A percentile compares a stretch with the other conserved stretches of the same genome.
Conservation (phyloP, 2,329 filamentous ascomycete genomes). For the Calonectria crousiana region DNA sequence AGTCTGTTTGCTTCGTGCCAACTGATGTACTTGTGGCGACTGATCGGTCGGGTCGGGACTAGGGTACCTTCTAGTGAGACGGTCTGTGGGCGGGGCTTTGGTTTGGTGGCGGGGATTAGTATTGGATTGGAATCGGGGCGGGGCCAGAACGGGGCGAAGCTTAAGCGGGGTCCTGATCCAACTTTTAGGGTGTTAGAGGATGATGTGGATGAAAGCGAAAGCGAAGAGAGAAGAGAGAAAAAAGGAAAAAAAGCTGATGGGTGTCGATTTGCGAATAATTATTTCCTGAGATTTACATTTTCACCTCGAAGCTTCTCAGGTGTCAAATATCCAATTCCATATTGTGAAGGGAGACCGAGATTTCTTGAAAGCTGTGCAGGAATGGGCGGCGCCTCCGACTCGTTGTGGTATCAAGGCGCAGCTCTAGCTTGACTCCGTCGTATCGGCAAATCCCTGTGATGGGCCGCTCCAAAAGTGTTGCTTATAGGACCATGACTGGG, state of each 20-base stretch:
- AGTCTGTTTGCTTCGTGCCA: background rate
- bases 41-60: background rate
- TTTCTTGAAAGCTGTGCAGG: background rate
- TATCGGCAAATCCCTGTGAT: background rate
- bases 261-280: too few species aligned
- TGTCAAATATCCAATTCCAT: background rate
- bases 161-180: background rate
- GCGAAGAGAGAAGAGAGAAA: background rate
- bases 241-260: background rate
- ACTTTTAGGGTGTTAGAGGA: background rate
- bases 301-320: background rate
- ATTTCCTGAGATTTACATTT: background rate
- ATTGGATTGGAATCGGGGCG: background rate
- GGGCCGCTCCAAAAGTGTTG: background rate
- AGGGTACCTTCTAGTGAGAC: background rate
- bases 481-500: background rate
- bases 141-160: background rate
- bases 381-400: background rate
- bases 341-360: background rate
- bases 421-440: background rate
- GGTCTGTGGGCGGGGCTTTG: background rate
- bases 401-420: background rate
- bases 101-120: slow-evolving; percentile 10
- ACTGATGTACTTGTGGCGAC: background rate
- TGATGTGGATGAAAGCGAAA: background rate